Percentiles rank a stretch among this genome's conserved stretches.
Conservation (phyloP, 768 basidiomycete species). For the Leucocoprinus birnbaumii region DNA sequence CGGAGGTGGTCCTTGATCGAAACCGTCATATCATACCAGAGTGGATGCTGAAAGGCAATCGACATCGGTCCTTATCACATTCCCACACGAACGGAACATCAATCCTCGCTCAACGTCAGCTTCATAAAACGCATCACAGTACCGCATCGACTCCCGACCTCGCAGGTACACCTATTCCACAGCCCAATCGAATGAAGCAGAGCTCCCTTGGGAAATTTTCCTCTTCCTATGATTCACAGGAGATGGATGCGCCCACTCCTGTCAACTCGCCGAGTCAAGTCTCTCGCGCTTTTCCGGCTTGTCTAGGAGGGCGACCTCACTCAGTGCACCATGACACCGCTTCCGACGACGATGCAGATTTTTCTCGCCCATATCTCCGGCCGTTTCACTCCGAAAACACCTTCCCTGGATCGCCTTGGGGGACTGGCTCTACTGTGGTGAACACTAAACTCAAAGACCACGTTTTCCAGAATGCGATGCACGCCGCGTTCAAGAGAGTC, state of each 20-base stretch:
- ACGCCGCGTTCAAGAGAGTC: constrained; percentile 74
- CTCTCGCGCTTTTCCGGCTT: constrained; percentile 26
- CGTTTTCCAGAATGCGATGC: constrained; percentile 60
- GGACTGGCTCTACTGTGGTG: constrained; percentile 89
- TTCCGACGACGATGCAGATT: constrained; percentile 29
- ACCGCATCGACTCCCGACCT: constrained; percentile 75
- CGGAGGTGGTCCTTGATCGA: constrained; percentile 89
- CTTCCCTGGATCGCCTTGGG: constrained; percentile 51
- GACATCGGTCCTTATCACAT: constrained; percentile 48
- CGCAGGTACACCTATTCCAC: constrained; percentile 24
- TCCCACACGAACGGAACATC: constrained; percentile 38
- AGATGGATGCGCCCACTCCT: constrained; percentile 46
- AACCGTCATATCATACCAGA: constrained; percentile 96
- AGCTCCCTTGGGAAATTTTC: constrained; percentile 42
- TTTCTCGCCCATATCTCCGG: constrained; percentile 33
- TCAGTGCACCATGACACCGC: constrained; percentile 11
- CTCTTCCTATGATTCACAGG: constrained; percentile 29
- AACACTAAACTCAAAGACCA: constrained; percentile 95
- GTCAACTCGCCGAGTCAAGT: constrained; percentile 42
- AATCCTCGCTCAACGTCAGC: constrained; percentile 30
- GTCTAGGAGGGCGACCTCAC: constrained; percentile 20
- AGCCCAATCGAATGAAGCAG: constrained; percentile 23
- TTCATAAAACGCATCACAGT: constrained; percentile 45
- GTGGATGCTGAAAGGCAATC: constrained; percentile 69
- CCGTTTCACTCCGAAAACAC: constrained; percentile 38